A percentile compares a stretch with the other conserved stretches of the same genome.
These are phyloP conservation scores for Pholiota adiposa DNA, from an alignment of 1,284 basidiomycete genomes.

Conservation along the genomic window DNA sequence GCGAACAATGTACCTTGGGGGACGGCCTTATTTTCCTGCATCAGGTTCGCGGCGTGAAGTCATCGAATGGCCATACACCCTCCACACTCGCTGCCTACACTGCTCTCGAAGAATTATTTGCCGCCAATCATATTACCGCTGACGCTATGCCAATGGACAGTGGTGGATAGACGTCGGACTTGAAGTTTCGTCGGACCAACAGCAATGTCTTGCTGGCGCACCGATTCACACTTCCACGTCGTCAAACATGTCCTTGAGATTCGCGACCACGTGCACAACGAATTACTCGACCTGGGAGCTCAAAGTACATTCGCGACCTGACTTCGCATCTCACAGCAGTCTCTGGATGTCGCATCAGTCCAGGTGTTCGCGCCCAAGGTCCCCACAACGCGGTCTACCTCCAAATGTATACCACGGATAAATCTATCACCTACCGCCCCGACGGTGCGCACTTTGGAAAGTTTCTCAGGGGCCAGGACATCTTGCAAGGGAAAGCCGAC, in stretches of 20 bases:
- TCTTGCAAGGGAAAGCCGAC: conserved; percentile 6
- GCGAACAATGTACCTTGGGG: conserved; percentile 21
- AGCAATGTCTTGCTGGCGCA: conserved; percentile 27
- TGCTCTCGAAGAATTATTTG: conserved; percentile 18
- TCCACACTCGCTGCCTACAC: not conserved
- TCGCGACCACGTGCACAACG: conserved; percentile 4
- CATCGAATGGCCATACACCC: conserved; percentile 19
- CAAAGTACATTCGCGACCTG: conserved; percentile 27
- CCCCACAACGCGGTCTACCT: conserved; percentile 23
- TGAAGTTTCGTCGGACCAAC: conserved; percentile 17
- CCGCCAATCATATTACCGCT: not conserved
- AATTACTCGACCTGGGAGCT: conserved; percentile 23
- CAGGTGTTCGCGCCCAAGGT: conserved; percentile 20
- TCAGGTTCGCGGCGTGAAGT: conserved; percentile 30
- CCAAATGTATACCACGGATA: conserved; percentile 35
- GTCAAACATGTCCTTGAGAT: conserved; percentile 6
- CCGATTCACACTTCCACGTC: conserved; percentile 19
- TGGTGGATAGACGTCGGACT: conserved; percentile 27
- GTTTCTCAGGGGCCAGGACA: conserved; percentile 20
- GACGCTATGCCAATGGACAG: conserved; percentile 1
- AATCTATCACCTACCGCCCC: conserved; percentile 23
- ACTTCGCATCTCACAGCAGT: conserved; percentile 27
- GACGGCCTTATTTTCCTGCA: conserved; percentile 27
- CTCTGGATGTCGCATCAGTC: conserved; percentile 30
- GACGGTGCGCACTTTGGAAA: conserved; percentile 27